phyloP scores from a whole-genome alignment of 208 protist genomes.

The Trypanosoma vivax region DNA sequence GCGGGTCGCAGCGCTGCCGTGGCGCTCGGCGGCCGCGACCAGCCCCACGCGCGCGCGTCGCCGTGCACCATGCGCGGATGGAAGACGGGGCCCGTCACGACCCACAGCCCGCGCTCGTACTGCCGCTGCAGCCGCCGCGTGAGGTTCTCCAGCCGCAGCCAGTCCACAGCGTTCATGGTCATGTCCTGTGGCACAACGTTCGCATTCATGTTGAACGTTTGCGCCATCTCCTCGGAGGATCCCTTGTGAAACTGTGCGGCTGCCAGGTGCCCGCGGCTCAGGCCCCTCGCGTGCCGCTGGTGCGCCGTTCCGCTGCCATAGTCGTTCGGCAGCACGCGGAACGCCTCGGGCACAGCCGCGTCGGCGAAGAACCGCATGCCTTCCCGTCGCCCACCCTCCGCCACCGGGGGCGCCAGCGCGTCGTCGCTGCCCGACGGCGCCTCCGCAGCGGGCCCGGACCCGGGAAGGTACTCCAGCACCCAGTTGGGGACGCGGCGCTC shows the following conservation, averaged over 20 bases:
- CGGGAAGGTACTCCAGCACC: conserved; percentile 63
- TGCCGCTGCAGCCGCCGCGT: conserved; percentile 30
- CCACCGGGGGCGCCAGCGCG: conserved; percentile 5
- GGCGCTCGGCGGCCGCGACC: conserved; percentile 3
- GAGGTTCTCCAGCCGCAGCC: conserved; percentile 70
- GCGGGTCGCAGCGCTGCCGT: neutral
- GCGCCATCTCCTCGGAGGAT: conserved; percentile 56
- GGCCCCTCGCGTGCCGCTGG: conserved; percentile 14
- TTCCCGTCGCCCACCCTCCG: conserved; percentile 21
- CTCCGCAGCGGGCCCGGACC: conserved; percentile 6
- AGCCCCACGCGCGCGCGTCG: conserved; percentile 21
- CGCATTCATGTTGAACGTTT: conserved; percentile 83
- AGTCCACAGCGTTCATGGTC: conserved; percentile 78
- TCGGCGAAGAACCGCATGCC: conserved; percentile 67
- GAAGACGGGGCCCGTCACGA: conserved; percentile 53
- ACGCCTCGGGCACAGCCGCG: conserved; percentile 38
- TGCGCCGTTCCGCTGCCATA: conserved; percentile 27
- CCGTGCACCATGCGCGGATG: conserved; percentile 36
- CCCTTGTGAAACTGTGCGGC: conserved; percentile 74
- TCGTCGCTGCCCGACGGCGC: neutral
- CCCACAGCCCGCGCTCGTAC: conserved; percentile 29
- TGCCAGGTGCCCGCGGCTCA: conserved; percentile 81
- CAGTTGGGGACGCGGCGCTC: conserved; percentile 74
- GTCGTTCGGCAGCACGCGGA: conserved; percentile 48
- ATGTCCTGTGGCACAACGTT: conserved; percentile 87